Base-by-base conservation (phyloP, 495 filamentous ascomycete genomes). In the Xylaria palmicola region DNA sequence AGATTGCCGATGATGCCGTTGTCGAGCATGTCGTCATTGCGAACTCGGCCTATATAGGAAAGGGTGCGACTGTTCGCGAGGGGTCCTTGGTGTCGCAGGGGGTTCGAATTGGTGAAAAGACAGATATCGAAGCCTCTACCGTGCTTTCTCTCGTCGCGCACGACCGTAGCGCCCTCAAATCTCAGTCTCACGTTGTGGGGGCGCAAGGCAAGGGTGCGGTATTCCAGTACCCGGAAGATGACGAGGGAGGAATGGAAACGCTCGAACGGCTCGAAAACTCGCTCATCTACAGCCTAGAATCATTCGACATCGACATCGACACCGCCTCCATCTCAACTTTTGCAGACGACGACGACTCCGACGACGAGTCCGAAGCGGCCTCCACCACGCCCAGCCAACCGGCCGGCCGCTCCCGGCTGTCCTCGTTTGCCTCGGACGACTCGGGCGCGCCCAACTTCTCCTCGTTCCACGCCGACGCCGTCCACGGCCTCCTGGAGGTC, bases 391-490 rank as follows among this genome's bases (percentile, higher is more conserved):
- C 62, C 26, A 69, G 65, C 48, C 69, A 66, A 10, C 62, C 51
- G 2, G 58, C 57, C 40, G 63, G 63, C 3, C 75, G 79, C 29
- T 77, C 78, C 4, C 79, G 81, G 15, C 77, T 81, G 19, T 80
- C 77, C 1, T 81, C 78, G 6, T 83, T 82, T 59, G 74, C 81
- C 32, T 82, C 80, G 0, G 77, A 82, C 57, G 81, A 81, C 65
- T 78, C 77, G 8, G 70, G 66, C 10, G 59, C 65, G 19, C 70
- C 72, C 12, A 62, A 72, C 43, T 69, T 67, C 32, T 90, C 86
- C 4, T 85, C 86, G 15, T 98, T 97, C 83, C 90, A 97, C 66
- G 80, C 88, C 43, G 94, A 98, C 58, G 94, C 95, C 10, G 86
- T 91, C 2, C 79, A 84, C 65, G 94, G 90, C 62, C 82, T 98